These are phyloP conservation scores for Beauveria rudraprayagi DNA, from an alignment of 2,329 filamentous ascomycete species.

Conservation along the genomic window DNA sequence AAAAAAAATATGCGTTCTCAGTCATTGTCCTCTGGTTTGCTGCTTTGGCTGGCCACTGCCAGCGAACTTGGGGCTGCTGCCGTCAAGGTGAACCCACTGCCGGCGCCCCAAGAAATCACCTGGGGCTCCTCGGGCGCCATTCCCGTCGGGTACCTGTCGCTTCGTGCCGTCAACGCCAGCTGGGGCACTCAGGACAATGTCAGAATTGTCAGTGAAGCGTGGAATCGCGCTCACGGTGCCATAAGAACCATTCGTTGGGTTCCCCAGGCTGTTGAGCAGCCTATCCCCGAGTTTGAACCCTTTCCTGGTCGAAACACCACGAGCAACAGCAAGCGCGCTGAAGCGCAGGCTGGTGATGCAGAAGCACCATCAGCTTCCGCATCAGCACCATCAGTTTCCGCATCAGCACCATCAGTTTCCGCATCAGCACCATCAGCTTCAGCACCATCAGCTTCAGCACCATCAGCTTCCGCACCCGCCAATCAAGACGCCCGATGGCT, in stretches of 20 bases:
- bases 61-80: not conserved
- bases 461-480: not conserved
- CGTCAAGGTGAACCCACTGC: constrained; percentile 21
- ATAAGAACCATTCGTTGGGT: constrained; percentile 45
- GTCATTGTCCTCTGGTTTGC: not conserved
- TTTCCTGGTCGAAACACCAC: constrained; percentile 37
- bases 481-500: constrained; percentile 21
- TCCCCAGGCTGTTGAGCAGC: constrained; percentile 43
- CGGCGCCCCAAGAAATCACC: constrained; percentile 19
- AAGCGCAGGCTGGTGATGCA: not conserved
- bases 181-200: constrained; percentile 12
- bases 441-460: no score
- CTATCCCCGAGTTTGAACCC: constrained; percentile 39
- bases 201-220: constrained; percentile 34
- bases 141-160: constrained; percentile 13
- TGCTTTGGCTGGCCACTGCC: constrained; percentile 2
- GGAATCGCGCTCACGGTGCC: constrained; percentile 39
- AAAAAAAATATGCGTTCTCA: not conserved
- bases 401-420: no score
- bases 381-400: no score
- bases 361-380: no score
- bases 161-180: constrained; percentile 14
- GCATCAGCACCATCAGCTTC: no score
- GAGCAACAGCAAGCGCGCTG: constrained; percentile 22
- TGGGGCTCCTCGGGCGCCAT: constrained; percentile 20